Conservation (phyloP, 2,329 filamentous ascomycete species). For the Arthroderma uncinatum region DNA sequence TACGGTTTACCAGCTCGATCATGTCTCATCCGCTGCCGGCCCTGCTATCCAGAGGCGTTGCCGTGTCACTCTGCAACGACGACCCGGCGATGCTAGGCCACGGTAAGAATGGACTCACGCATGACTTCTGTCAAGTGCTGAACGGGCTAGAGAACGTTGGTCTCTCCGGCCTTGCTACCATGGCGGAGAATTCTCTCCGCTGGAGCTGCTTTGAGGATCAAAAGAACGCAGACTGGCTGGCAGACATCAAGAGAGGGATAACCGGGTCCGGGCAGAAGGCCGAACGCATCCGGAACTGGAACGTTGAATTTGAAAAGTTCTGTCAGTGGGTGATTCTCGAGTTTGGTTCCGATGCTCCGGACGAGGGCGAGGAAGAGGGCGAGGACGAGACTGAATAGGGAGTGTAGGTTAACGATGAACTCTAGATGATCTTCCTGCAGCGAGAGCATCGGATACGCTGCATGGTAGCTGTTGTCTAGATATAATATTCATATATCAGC, state of each 20-base stretch:
- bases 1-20: conserved; percentile 66
- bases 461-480: too few species aligned
- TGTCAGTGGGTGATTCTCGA: conserved; percentile 81
- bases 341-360: conserved; percentile 38
- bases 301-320: conserved; percentile 73
- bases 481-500: too few species aligned
- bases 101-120: conserved; percentile 67
- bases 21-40: conserved; percentile 64
- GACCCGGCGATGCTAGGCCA: conserved; percentile 82
- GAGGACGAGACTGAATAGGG: too few species aligned
- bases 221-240: conserved; percentile 55
- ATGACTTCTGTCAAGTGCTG: conserved; percentile 92
- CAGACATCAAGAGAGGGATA: conserved; percentile 62
- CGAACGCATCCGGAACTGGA: conserved; percentile 64
- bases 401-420: not conserved
- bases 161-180: conserved; percentile 68
- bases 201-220: conserved; percentile 87
- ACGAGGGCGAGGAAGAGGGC: not conserved
- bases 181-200: conserved; percentile 84
- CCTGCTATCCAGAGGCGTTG: conserved; percentile 12
- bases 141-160: conserved; percentile 88
- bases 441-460: too few species aligned
- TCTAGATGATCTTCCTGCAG: not conserved
- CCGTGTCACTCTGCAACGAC: conserved; percentile 74
- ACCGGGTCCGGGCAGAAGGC: conserved; percentile 62